phyloP scores from a whole-genome alignment of 2,329 filamentous ascomycete genomes.

The Stachybotrys chartarum region DNA sequence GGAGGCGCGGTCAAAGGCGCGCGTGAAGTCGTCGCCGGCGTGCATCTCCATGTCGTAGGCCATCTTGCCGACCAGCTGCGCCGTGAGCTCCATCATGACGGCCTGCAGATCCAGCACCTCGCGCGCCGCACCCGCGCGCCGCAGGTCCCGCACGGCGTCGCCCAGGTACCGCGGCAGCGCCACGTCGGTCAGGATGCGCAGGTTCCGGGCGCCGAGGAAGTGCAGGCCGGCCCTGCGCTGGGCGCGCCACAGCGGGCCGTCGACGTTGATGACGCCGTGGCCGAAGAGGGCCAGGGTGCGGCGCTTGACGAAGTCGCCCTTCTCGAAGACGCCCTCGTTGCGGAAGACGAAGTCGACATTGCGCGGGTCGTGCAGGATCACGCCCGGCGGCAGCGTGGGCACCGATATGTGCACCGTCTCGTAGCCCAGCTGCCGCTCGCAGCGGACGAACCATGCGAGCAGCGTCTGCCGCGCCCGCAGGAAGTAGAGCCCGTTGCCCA shows the following conservation, averaged over 20 bases:
- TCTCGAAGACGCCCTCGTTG: slow-evolving; percentile 52
- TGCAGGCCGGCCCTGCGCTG: slow-evolving; percentile 55
- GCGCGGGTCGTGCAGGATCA: slow-evolving; percentile 54
- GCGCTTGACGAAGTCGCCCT: slow-evolving; percentile 54
- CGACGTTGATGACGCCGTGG: slow-evolving; percentile 59
- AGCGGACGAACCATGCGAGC: slow-evolving; percentile 55
- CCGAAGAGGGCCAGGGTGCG: slow-evolving; percentile 58
- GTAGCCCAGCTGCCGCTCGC: slow-evolving; percentile 47
- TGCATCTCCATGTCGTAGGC: slow-evolving; percentile 65
- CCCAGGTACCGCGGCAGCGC: slow-evolving; percentile 48
- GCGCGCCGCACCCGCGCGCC: slow-evolving; percentile 12
- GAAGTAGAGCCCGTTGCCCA: slow-evolving; percentile 56
- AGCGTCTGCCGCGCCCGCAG: slow-evolving; percentile 52
- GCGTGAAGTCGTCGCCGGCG: slow-evolving; percentile 50
- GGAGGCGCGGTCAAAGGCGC: slow-evolving; percentile 56
- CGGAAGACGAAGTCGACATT: slow-evolving; percentile 58
- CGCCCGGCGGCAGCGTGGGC: slow-evolving; percentile 53
- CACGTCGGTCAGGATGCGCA: slow-evolving; percentile 49
- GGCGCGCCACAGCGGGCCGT: slow-evolving; percentile 55
- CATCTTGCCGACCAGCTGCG: slow-evolving; percentile 60
- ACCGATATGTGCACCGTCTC: slow-evolving; percentile 58
- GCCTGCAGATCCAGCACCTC: slow-evolving; percentile 46
- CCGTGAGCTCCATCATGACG: slow-evolving; percentile 58
- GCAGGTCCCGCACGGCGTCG: slow-evolving; percentile 32
- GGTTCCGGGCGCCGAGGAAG: slow-evolving; percentile 51